A percentile compares a stretch with the other conserved stretches of the same genome.
These are phyloP conservation scores for Teratosphaeria gauchensis DNA, from an alignment of 2,329 filamentous ascomycete species.

Conservation along the genomic window DNA sequence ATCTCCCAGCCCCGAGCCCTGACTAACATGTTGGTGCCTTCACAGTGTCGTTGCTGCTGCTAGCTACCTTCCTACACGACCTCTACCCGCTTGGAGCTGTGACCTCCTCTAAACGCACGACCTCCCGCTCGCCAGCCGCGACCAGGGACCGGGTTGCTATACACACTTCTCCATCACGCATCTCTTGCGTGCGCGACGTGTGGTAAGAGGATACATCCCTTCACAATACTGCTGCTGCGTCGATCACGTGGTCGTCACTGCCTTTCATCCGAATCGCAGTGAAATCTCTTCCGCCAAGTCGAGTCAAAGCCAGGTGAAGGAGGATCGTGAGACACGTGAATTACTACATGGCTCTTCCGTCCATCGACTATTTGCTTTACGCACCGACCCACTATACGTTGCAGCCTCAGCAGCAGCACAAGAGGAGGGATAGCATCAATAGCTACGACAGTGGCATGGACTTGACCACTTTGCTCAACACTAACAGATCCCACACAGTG, in stretches of 20 bases:
- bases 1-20: not conserved
- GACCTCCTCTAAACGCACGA: constrained; percentile 19
- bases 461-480: constrained; percentile 27
- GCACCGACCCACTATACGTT: constrained; percentile 6
- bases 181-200: constrained; percentile 8
- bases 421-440: constrained; percentile 27
- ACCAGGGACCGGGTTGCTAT: constrained; percentile 11
- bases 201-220: constrained; percentile 8
- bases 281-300: constrained; percentile 18
- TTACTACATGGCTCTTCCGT: constrained; percentile 24
- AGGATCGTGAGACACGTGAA: constrained; percentile 7
- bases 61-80: not conserved
- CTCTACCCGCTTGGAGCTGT: constrained; percentile 7
- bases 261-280: not conserved
- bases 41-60: constrained; percentile 6
- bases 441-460: constrained; percentile 23
- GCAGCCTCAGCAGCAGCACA: constrained; percentile 11
- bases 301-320: constrained; percentile 7
- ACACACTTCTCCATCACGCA: constrained; percentile 7
- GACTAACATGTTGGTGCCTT: constrained; percentile 4
- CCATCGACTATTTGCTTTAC: constrained; percentile 20
- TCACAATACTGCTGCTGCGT: constrained; percentile 3
- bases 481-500: constrained; percentile 26
- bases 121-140: constrained; percentile 19
- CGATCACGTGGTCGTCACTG: constrained; percentile 12